phyloP scores from a whole-genome alignment of 73 alveolate species.

The Paramecium bursaria region DNA sequence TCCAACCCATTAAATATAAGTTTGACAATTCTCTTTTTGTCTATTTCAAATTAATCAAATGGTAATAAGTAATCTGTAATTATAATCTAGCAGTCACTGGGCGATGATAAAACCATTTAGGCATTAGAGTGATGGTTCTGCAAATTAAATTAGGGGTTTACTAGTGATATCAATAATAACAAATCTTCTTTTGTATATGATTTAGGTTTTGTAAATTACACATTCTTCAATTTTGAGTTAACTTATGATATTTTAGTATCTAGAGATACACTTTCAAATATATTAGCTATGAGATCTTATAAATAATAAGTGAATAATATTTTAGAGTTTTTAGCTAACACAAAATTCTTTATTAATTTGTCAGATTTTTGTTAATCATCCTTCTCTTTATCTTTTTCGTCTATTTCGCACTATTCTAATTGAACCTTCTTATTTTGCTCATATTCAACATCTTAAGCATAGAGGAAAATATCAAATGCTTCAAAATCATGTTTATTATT shows the following conservation, averaged over 20 bases:
- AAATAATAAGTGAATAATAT: slow-evolving; percentile 36
- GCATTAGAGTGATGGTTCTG: slow-evolving; percentile 36
- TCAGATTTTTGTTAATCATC: no score
- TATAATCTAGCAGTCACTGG: slow-evolving; percentile 44
- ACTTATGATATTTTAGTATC: neutral
- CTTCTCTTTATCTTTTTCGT: neutral
- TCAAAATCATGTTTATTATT: slow-evolving; percentile 18
- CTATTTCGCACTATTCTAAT: neutral
- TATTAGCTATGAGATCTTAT: slow-evolving; percentile 44
- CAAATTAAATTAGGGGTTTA: slow-evolving; percentile 43
- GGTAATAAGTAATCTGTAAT: slow-evolving; percentile 40
- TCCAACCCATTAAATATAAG: slow-evolving; percentile 51
- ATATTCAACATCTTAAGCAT: slow-evolving; percentile 6
- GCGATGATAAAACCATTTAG: slow-evolving; percentile 36
- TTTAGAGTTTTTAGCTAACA: slow-evolving; percentile 21
- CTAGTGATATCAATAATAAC: slow-evolving; percentile 28
- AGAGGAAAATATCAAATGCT: slow-evolving; percentile 29
- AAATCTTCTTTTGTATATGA: slow-evolving; percentile 37
- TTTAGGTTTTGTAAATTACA: slow-evolving; percentile 1
- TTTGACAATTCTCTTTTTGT: slow-evolving; percentile 19
- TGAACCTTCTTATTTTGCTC: slow-evolving; percentile 9
- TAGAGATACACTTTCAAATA: slow-evolving; percentile 43
- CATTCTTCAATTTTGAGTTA: neutral
- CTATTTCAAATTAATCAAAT: slow-evolving; percentile 41
- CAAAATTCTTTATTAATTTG: slow-evolving; percentile 45